phyloP scores from a whole-genome alignment of 495 filamentous ascomycete species.

The Aspergillus nidulans region DNA sequence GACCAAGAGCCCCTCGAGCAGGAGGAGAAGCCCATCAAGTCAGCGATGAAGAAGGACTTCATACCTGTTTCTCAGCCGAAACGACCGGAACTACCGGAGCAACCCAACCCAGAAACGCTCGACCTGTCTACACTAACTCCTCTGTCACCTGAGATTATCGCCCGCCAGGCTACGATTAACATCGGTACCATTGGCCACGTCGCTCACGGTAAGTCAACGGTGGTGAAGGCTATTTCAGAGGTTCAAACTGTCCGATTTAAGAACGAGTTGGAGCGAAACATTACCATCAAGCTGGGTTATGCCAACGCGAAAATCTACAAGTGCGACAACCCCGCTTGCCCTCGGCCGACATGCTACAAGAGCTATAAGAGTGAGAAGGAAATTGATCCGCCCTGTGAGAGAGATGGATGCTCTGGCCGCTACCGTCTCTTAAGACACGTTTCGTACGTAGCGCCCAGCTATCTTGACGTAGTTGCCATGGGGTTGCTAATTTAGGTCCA shows the following conservation, averaged over 20 bases:
- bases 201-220: slow-evolving; percentile 96
- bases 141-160: slow-evolving; percentile 92
- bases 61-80: slow-evolving; percentile 40
- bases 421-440: slow-evolving; percentile 85
- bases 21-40: slow-evolving; percentile 54
- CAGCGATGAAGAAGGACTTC: slow-evolving; percentile 59
- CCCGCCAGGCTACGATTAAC: slow-evolving; percentile 96
- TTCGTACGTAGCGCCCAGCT: slow-evolving; percentile 55
- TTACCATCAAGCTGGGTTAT: slow-evolving; percentile 99
- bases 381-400: slow-evolving; percentile 89
- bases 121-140: slow-evolving; percentile 75
- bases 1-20: slow-evolving; percentile 50
- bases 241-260: slow-evolving; percentile 99
- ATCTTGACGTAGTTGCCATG: not conserved
- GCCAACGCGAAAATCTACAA: slow-evolving; percentile 99
- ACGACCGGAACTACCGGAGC: slow-evolving; percentile 69
- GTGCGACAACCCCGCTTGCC: slow-evolving; percentile 87
- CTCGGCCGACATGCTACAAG: slow-evolving; percentile 89
- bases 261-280: slow-evolving; percentile 97
- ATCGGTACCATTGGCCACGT: slow-evolving; percentile 98
- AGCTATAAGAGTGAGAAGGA: slow-evolving; percentile 99
- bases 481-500: not conserved
- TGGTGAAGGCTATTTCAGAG: slow-evolving; percentile 97
- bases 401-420: slow-evolving; percentile 79
- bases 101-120: slow-evolving; percentile 83